phyloP scores from a whole-genome alignment of 2,329 filamentous ascomycete species.

The Botrytis galanthina region DNA sequence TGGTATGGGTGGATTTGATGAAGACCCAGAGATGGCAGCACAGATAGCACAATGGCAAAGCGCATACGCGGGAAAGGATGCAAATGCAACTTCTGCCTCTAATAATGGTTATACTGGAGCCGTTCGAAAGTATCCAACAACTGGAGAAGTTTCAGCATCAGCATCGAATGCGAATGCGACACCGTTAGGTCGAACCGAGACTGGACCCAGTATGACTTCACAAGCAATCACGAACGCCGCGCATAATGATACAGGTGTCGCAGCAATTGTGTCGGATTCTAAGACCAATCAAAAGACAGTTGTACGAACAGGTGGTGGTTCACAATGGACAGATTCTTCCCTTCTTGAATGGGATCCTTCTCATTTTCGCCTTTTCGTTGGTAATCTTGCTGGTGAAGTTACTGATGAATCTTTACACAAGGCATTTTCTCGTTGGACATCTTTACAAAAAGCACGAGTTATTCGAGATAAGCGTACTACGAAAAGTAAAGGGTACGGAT shows the following conservation, averaged over 20 bases:
- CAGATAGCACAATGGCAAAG: conserved; percentile 95
- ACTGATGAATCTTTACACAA: conserved; percentile 95
- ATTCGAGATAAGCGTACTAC: conserved; percentile 93
- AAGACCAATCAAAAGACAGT: conserved; percentile 79
- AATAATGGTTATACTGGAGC: conserved; percentile 35
- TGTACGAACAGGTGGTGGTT: conserved; percentile 80
- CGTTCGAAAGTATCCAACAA: conserved; percentile 38
- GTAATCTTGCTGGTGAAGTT: conserved; percentile 94
- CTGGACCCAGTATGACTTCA: conserved; percentile 77
- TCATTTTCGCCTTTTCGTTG: conserved; percentile 92
- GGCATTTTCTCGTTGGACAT: conserved; percentile 84
- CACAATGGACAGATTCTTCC: conserved; percentile 85
- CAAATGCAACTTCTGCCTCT: conserved; percentile 38
- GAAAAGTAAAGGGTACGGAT: conserved; percentile 95
- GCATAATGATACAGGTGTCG: conserved; percentile 47
- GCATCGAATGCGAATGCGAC: conserved; percentile 47
- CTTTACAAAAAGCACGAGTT: conserved; percentile 88
- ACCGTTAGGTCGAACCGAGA: conserved; percentile 39
- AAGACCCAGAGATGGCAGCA: conserved; percentile 79
- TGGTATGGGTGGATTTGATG: conserved; percentile 44
- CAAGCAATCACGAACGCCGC: conserved; percentile 50
- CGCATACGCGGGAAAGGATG: conserved; percentile 71
- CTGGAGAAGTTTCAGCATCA: conserved; percentile 45
- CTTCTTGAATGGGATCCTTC: conserved; percentile 94
- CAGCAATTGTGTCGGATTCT: conserved; percentile 42